Conservation (phyloP, 2,329 filamentous ascomycete genomes). For the Bipolaris victoriae region DNA sequence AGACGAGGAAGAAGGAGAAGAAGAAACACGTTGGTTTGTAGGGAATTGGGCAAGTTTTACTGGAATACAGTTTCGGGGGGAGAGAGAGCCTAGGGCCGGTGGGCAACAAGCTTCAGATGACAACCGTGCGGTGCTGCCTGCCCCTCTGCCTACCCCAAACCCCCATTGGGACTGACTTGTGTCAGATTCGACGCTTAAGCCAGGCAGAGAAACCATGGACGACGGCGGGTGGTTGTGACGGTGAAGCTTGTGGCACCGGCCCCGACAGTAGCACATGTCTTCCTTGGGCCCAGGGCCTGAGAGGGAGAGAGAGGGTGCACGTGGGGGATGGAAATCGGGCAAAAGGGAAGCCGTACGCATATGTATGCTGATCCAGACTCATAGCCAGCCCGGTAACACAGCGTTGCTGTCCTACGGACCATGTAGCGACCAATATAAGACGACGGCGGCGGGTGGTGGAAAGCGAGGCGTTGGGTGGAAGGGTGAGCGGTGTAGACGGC, state of each 20-base stretch:
- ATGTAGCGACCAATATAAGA: slow-evolving; percentile 37
- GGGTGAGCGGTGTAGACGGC: background rate
- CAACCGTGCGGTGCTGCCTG: slow-evolving; percentile 49
- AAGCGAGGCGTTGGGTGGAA: slow-evolving; percentile 13
- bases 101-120: slow-evolving; percentile 33
- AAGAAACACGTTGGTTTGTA: slow-evolving; percentile 1
- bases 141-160: slow-evolving; percentile 39
- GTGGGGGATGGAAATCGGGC: slow-evolving; percentile 7
- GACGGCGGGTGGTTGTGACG: slow-evolving; percentile 9
- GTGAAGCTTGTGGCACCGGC: slow-evolving; percentile 23
- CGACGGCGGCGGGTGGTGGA: slow-evolving; percentile 25
- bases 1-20: slow-evolving; percentile 1
- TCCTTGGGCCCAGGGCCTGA: slow-evolving; percentile 9
- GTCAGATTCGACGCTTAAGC: slow-evolving; percentile 21
- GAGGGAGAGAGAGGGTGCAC: slow-evolving; percentile 12
- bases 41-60: slow-evolving; percentile 17
- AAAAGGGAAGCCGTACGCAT: slow-evolving; percentile 47
- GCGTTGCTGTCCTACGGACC: slow-evolving; percentile 34
- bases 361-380: slow-evolving; percentile 51
- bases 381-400: slow-evolving; percentile 47
- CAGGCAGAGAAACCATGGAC: slow-evolving; percentile 35
- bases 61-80: slow-evolving; percentile 30
- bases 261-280: slow-evolving; percentile 13
- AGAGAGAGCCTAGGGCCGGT: slow-evolving; percentile 27
- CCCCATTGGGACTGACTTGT: slow-evolving; percentile 25